These are phyloP conservation scores for Suillus fuscotomentosus DNA, from an alignment of 768 basidiomycete species.

Conservation along the genomic window DNA sequence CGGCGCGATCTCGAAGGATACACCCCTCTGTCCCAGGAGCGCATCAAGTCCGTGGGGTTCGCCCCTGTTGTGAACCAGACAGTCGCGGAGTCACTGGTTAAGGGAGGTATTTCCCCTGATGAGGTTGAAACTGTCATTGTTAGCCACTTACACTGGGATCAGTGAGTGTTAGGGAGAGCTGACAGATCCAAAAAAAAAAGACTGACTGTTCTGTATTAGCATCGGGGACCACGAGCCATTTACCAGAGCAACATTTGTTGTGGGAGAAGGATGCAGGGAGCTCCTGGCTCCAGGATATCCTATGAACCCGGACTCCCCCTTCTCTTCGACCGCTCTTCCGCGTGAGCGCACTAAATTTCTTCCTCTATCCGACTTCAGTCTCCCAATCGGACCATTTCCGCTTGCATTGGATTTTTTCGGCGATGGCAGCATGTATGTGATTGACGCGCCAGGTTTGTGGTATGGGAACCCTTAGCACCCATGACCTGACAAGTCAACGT, in stretches of 20 bases:
- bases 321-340: conserved; percentile 33
- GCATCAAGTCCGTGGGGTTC: conserved; percentile 24
- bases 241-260: conserved; percentile 40
- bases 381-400: conserved; percentile 48
- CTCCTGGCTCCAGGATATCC: conserved; percentile 40
- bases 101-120: conserved; percentile 42
- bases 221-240: conserved; percentile 45
- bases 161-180: conserved; percentile 35
- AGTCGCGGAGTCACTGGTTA: conserved; percentile 43
- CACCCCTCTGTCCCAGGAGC: conserved; percentile 31
- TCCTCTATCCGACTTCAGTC: conserved; percentile 25
- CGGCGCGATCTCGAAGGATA: conserved; percentile 44
- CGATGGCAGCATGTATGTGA: conserved; percentile 53
- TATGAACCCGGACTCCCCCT: conserved; percentile 31
- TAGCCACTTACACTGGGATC: conserved; percentile 53
- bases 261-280: conserved; percentile 36
- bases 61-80: conserved; percentile 19
- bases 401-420: conserved; percentile 48
- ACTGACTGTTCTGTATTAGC: conserved; percentile 42
- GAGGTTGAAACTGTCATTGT: conserved; percentile 44
- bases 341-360: conserved; percentile 35
- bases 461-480: background rate
- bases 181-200: conserved; percentile 40
- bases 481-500: background rate
- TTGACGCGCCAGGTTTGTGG: conserved; percentile 42